Percentiles rank a stretch among this genome's conserved stretches.
Evolutionary conservation across 371 early-diverging fungal genomes (phyloP).

Genomic region (Mucor plumbeus): DNA sequence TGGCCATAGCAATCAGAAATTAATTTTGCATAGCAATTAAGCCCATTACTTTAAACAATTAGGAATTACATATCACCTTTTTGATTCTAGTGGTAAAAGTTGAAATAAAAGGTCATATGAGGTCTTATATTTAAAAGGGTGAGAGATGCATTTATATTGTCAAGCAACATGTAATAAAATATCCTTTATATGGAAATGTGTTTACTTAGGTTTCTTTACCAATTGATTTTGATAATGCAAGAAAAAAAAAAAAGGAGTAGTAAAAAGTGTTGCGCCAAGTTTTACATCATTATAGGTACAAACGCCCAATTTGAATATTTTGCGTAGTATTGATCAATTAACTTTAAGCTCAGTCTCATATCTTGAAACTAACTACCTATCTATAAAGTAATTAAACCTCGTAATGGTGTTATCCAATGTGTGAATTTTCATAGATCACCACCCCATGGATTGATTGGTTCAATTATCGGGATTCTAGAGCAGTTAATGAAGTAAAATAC

Average conservation of each 20-base stretch:
- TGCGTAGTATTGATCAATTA: not conserved
- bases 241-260: slow-evolving; percentile 1
- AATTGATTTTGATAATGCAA: not conserved
- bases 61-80: too few relatives aligned
- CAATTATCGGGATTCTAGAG: not conserved
- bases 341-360: too few relatives aligned
- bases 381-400: not conserved
- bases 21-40: too few relatives aligned
- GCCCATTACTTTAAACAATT: too few relatives aligned
- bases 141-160: too few relatives aligned
- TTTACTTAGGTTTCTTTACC: not conserved
- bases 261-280: not conserved
- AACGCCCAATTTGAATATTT: not conserved
- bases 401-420: not conserved
- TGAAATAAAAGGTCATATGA: too few relatives aligned
- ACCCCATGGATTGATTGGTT: slow-evolving; percentile 11
- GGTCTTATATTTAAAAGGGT: too few relatives aligned
- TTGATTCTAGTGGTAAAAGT: too few relatives aligned
- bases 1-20: too few relatives aligned
- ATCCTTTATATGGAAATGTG: too few relatives aligned
- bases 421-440: slow-evolving; percentile 4
- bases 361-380: too few relatives aligned
- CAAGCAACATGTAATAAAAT: too few relatives aligned
- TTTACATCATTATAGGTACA: not conserved
- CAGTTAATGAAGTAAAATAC: not conserved